Base-by-base conservation (phyloP, 306 rosid genomes). In the Potentilla sterilis region DNA sequence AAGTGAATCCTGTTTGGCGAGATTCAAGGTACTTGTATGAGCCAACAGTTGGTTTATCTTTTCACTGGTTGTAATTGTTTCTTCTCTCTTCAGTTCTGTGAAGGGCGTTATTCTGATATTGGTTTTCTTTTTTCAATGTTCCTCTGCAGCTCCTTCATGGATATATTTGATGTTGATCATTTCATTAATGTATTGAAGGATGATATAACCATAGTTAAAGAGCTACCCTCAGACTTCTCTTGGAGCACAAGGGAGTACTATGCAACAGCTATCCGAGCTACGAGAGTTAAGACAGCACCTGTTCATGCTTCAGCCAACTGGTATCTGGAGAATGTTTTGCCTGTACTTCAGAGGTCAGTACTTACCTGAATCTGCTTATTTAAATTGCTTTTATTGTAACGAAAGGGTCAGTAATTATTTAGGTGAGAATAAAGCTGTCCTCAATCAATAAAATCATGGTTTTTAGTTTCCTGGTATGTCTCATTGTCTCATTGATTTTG, bases 131-230 rank as follows among this genome's bases (percentile, higher is more conserved):
- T 55, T 24, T 28, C 14, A 58, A 58, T 61, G 55, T 46, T 74
- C 77, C 57, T 77, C 49, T 80, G 81, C 97, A 96, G 99, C 91
- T 84, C 97, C 61, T 96, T 96, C 81, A 71, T 75, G 85, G 97
- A 96, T 81, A 96, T 96, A 86, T 96, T 96, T 83, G 99, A 96
- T 59, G 93, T 89, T 86, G 98, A 96, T 84, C 99, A 92, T 91
- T 96, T 96, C 90, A 90, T 92, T 69, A 80, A 96, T 81, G 91
- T 51, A 66, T 84, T 96, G 84, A 96, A 92, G 87, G 89, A 88
- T 75, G 99, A 96, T 73, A 67, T 96, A 78, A 83, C 93, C 59
- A 89, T 92, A 71, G 97, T 89, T 69, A 89, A 81, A 81, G 99
- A 92, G 93, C 87, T 92, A 34, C 98, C 99, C 32, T 81, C 82